These are phyloP conservation scores for Phenoliferia sp. DNA, from an alignment of 1,284 basidiomycete genomes.

Conservation along the genomic window DNA sequence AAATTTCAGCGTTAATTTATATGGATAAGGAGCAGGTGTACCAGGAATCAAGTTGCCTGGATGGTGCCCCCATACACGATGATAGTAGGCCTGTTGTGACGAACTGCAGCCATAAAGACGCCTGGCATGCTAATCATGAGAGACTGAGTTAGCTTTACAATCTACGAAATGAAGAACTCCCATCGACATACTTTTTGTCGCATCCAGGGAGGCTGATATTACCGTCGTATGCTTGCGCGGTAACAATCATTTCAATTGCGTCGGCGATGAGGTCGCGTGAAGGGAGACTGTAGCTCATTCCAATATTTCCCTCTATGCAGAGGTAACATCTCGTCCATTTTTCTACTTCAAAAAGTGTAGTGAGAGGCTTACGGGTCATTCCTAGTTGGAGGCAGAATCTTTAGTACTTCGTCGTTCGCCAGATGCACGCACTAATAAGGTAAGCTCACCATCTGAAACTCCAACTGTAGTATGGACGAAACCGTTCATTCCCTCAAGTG, in stretches of 20 bases:
- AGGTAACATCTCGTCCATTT: neutral
- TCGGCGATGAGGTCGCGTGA: slow-evolving; percentile 84
- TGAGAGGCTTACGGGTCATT: neutral
- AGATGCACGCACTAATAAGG: neutral
- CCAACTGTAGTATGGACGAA: slow-evolving; percentile 7
- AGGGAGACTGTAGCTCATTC: slow-evolving; percentile 77
- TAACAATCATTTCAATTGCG: slow-evolving; percentile 62
- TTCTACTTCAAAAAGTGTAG: neutral
- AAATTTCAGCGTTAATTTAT: too few species aligned
- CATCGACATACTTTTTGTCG: neutral
- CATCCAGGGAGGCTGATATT: slow-evolving; percentile 16
- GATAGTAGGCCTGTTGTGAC: slow-evolving; percentile 43
- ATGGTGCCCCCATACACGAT: slow-evolving; percentile 44
- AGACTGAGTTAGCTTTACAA: neutral
- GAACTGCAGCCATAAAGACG: slow-evolving; percentile 64
- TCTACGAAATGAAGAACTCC: slow-evolving; percentile 4
- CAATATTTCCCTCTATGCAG: slow-evolving; percentile 13
- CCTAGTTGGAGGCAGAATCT: neutral
- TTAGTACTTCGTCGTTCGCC: neutral
- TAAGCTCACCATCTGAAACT: slow-evolving; percentile 1
- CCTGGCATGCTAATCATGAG: slow-evolving; percentile 62
- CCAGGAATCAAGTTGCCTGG: too few species aligned
- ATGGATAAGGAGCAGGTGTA: too few species aligned
- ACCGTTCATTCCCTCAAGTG: slow-evolving; percentile 12
- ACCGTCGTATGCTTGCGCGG: slow-evolving; percentile 9